Base-by-base conservation (phyloP, 768 basidiomycete species). In the Pholiota conissans region DNA sequence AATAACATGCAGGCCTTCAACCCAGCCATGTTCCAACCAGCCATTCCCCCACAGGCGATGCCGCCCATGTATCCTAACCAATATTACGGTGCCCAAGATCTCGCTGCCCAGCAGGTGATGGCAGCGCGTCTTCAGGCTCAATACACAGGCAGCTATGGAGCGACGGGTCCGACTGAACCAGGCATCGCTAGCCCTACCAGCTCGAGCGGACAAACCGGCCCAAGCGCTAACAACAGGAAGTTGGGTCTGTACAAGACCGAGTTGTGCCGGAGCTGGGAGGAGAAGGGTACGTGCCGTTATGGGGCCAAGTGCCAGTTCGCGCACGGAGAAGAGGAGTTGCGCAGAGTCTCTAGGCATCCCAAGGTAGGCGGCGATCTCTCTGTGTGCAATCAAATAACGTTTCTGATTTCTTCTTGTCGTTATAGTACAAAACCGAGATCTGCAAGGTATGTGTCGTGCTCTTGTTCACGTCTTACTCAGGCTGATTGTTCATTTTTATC, bases 251-350 rank as follows among this genome's bases (percentile, higher is more conserved):
- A 95, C 79, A 95, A 95, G 78, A 95, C 93, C 0, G 90, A 93
- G 70, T 63, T 94, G 47, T 94, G 93, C 72, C 78, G 90, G 61
- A 95, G 93, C 69, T 94, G 93, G 92, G 92, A 94, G 70, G 92
- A 94, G 74, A 94, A 94, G 69, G 91, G 91, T 2, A 73, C 84
- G 14, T 94, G 92, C 69, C 81, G 93, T 30, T 95, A 95, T 64
- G 91, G 90, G 5, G 71, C 84, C 49, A 95, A 95, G 73, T 95
- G 93, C 68, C 93, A 95, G 70, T 95, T 95, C 69, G 93, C 93
- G 24, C 93, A 95, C 67, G 94, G 93, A 49, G 89, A 93, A 68
- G 90, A 93, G 0, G 93, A 95, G 71, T 78, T 95, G 29, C 84
- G 92, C 37, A 85, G 81, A 55, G 91, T 94, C n/a, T 71, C 87